Evolutionary conservation across 164 flowering plant genomes (phyloP).

Genomic region (Aristolochia californica): DNA sequence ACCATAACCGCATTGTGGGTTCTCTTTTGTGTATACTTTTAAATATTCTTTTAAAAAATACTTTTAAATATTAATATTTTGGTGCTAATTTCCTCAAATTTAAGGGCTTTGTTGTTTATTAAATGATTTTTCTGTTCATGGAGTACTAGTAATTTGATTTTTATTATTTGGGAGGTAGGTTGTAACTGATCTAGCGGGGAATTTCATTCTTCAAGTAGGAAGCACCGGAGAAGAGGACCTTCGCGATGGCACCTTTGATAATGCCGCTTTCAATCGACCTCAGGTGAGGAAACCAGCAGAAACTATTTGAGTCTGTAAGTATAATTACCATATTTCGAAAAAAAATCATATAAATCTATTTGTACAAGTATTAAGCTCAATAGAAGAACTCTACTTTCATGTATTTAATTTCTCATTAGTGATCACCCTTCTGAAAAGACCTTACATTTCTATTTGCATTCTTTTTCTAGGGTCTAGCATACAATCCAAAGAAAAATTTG

Average conservation of each 20-base stretch:
- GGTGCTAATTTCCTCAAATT: background rate
- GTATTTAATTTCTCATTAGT: constrained; percentile 1
- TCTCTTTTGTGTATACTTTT: constrained; percentile 12
- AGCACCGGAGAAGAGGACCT: constrained; percentile 83
- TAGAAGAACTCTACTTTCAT: background rate
- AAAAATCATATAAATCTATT: too few relatives aligned
- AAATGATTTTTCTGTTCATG: background rate
- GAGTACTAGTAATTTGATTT: background rate
- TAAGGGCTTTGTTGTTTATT: background rate
- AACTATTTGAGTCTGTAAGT: background rate
- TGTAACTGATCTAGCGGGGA: constrained; percentile 89
- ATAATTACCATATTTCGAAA: too few relatives aligned
- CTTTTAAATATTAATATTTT: too few relatives aligned
- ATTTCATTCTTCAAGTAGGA: constrained; percentile 81
- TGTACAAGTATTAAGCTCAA: too few relatives aligned
- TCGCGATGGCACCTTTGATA: constrained; percentile 76
- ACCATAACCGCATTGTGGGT: constrained; percentile 81
- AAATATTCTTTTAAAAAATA: too few relatives aligned
- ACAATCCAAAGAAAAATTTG: constrained; percentile 78
- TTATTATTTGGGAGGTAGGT: constrained; percentile 35
- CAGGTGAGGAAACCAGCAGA: constrained; percentile 38
- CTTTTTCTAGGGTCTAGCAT: constrained; percentile 65
- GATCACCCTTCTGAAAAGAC: background rate
- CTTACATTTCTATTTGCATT: background rate
- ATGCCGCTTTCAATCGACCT: constrained; percentile 81